These are phyloP conservation scores for Spizellomyces sp. DNA, from an alignment of 192 early-diverging fungal genomes.

Conservation along the genomic window DNA sequence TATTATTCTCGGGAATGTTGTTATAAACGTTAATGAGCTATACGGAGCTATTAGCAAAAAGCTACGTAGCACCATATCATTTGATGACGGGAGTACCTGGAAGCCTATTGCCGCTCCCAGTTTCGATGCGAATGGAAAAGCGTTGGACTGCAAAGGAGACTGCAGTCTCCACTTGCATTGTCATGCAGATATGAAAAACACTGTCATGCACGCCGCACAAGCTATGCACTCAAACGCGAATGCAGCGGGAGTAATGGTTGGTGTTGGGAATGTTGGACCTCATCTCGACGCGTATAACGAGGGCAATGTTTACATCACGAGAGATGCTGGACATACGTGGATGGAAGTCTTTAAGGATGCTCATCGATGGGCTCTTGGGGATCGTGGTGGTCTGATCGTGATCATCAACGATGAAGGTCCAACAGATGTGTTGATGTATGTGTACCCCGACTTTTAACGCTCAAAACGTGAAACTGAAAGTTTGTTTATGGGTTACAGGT, in stretches of 20 bases:
- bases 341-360: conserved; percentile 65
- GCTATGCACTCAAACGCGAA: conserved; percentile 13
- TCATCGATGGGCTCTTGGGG: conserved; percentile 82
- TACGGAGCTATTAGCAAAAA: conserved; percentile 60
- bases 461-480: background rate
- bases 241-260: conserved; percentile 52
- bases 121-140: conserved; percentile 24
- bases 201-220: background rate
- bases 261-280: conserved; percentile 75
- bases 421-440: conserved; percentile 51
- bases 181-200: background rate
- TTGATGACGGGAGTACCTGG: conserved; percentile 87
- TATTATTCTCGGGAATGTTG: conserved; percentile 86
- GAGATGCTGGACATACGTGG: conserved; percentile 92
- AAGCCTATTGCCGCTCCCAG: conserved; percentile 56
- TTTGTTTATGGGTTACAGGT: conserved; percentile 33
- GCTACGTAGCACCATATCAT: conserved; percentile 77
- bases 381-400: conserved; percentile 84
- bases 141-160: background rate
- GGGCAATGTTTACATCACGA: conserved; percentile 75
- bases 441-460: background rate
- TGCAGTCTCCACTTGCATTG: conserved; percentile 29
- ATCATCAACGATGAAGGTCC: conserved; percentile 74
- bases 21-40: conserved; percentile 71
- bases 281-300: conserved; percentile 61